Base-by-base conservation (phyloP, 2,329 filamentous ascomycete species). In the Fusarium sulawesiense region DNA sequence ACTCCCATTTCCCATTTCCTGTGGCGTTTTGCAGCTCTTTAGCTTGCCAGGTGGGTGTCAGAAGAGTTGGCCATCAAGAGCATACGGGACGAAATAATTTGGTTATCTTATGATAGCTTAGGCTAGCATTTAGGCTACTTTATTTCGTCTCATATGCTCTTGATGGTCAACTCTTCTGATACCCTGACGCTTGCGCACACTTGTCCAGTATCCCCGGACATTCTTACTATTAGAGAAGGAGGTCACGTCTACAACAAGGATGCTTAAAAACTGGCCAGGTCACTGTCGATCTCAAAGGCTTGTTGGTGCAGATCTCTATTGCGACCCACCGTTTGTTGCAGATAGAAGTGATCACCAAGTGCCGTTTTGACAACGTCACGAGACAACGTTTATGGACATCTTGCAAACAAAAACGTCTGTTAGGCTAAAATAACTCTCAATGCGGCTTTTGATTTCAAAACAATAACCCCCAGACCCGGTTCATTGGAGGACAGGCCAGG, bases 361-460 rank as follows among this genome's bases (percentile, higher is more conserved):
- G 10, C 21, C 8, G 16, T 16, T 55, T 20, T 21, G 5, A 27
- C 7, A n/a, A 20, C 11, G 29, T 29, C 14, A 20, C 30, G 20
- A 20, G 23, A 46, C 37, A 20, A 27, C 12, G 10, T 27, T 51
- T 21, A n/a, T 20, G 13, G 34, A 13, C 10, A 47, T 25, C 6
- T 32, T 40, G n/a, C 51, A 45, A 41, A 30, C 10, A 29, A 37
- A 51, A 42, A 20, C 25, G 57, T 55, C 58, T 13, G 34, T 21
- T 53, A 25, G 16, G n/a, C 46, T 29, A 40, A 10, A 42, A 55
- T 20, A 42, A 42, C 20, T 29, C 40, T 51, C 41, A 16, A 7
- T 29, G 41, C 42, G n/a, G 47, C 34, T 58, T 74, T 63, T 75
- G 65, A 64, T 64, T 40, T 47, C 49, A 50, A 66, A 53, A 56